Base-by-base conservation (phyloP, 2,329 filamentous ascomycete species). In the Sordariomycetes sp. region DNA sequence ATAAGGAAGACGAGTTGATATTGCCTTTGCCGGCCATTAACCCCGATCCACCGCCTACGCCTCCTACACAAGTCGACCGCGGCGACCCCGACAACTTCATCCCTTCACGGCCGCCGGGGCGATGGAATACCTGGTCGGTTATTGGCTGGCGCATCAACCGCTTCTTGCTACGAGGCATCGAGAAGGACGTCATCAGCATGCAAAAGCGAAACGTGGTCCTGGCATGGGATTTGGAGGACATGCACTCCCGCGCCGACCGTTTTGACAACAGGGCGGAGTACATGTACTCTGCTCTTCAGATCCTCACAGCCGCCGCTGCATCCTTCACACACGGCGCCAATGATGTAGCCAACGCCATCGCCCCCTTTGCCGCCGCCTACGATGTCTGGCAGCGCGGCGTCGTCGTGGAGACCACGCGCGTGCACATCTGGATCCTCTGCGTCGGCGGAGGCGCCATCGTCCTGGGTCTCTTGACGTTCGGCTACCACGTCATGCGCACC, bases 401-500 rank as follows among this genome's bases (percentile, higher is more conserved):
- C 5, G 51, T 64, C 4, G 38, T 44, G 9, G 49, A 47, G 9
- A 45, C 54, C n/a, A 54, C 58, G 2, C 49, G 53, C 8, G 62
- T 67, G 12, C 68, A 68, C 2, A 43, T 66, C 25, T 73, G 69
- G 66, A 57, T 71, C 38, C 51, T 72, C 10, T 61, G 62, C 32
- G 59, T 68, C 20, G 64, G 67, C 12, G 66, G 66, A 38, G 50
- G 57, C 1, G 55, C 58, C 31, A 67, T 75, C 18, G 66, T 67
- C 29, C 47, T 75, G n/a, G 74, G 74, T n/a, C 58, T 79, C 38
- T 61, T 70, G 55, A 75, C 71, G 8, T 79, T 75, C 43, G 74
- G 75, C 7, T 79, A 77, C 51, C 73, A 78, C 46, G 75, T 79
- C 46, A 75, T 75, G 67, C 61, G 67, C 33, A 66, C 66, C 30